Evolutionary conservation across 371 early-diverging fungal genomes (phyloP).

Genomic region (Apophysomyces elegans): DNA sequence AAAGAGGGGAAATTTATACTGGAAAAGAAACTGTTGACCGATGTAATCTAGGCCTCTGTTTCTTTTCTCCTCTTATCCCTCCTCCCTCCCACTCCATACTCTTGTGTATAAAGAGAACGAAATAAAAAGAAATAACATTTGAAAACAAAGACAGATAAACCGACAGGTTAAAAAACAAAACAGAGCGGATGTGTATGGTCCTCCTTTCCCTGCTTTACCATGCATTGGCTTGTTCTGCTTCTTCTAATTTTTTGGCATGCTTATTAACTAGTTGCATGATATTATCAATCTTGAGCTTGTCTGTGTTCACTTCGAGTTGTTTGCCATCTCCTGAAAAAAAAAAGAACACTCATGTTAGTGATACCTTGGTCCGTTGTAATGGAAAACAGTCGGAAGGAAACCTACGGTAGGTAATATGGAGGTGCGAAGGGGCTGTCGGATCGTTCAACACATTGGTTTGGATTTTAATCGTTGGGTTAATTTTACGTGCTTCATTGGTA

Average conservation of each 20-base stretch:
- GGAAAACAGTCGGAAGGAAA: constrained; percentile 4
- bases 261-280: constrained; percentile 59
- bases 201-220: constrained; percentile 36
- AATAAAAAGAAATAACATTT: neutral
- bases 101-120: constrained; percentile 4
- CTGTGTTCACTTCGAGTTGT: constrained; percentile 52
- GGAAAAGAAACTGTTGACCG: constrained; percentile 41
- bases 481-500: constrained; percentile 53
- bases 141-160: no score
- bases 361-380: neutral
- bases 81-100: neutral
- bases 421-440: constrained; percentile 48
- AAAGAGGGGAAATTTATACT: constrained; percentile 78
- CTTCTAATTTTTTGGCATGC: constrained; percentile 64
- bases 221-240: constrained; percentile 59
- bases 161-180: neutral
- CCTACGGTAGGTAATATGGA: constrained; percentile 62
- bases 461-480: constrained; percentile 61
- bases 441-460: constrained; percentile 52
- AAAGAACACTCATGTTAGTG: neutral
- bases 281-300: constrained; percentile 57
- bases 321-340: constrained; percentile 57
- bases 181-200: neutral
- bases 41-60: constrained; percentile 7
- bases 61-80: neutral